These are phyloP conservation scores for Cercospora janseana DNA, from an alignment of 2,329 filamentous ascomycete species.

Conservation along the genomic window DNA sequence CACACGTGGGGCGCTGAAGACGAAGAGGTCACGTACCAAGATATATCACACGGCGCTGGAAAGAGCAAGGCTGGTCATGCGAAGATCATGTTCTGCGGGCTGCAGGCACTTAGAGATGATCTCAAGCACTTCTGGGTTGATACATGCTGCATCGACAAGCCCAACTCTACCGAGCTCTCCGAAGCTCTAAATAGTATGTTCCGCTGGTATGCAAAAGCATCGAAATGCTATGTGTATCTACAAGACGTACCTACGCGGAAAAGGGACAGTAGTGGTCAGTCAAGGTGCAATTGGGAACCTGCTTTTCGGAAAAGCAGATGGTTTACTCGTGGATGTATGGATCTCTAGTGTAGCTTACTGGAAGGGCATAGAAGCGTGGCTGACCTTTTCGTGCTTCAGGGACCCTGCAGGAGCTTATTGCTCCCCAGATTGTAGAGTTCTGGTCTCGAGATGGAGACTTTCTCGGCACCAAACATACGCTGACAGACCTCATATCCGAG, in stretches of 20 bases:
- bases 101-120: not conserved
- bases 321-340: conserved; percentile 8
- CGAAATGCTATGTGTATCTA: conserved; percentile 7
- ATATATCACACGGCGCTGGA: not conserved
- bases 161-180: not conserved
- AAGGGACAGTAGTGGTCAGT: not conserved
- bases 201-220: not conserved
- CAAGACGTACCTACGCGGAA: not conserved
- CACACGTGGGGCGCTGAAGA: conserved; percentile 8
- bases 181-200: not conserved
- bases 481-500: not conserved
- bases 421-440: not conserved
- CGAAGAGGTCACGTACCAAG: not conserved
- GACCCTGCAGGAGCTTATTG: conserved; percentile 6
- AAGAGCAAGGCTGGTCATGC: not conserved
- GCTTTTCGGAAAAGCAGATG: not conserved
- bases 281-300: not conserved
- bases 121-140: conserved; percentile 3
- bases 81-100: conserved; percentile 1
- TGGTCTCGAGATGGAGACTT: not conserved
- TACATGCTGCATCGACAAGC: conserved; percentile 13
- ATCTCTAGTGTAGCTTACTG: no score
- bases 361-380: not conserved
- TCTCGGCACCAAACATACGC: not conserved
- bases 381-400: not conserved